Percentiles rank a stretch among this genome's conserved stretches.
Evolutionary conservation across 163 green algal genomes (phyloP).

Genomic region (Coccomyxa subellipsoidea): DNA sequence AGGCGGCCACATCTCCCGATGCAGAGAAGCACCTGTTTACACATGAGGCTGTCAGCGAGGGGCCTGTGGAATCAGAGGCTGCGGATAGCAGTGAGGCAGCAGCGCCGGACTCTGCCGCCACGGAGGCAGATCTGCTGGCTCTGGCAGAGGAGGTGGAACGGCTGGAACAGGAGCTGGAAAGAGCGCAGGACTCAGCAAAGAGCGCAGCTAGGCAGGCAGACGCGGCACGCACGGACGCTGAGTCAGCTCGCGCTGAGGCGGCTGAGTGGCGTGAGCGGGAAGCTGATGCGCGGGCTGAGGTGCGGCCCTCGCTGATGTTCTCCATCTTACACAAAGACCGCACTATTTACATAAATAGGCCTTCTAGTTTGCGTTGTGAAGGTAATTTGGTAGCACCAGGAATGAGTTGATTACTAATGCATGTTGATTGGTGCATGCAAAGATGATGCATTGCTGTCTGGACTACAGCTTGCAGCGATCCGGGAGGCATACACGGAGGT

Average conservation of each 20-base stretch:
- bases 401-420: no score
- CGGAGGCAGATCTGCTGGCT: not conserved
- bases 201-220: not conserved
- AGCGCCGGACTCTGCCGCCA: not conserved
- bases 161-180: constrained; percentile 1
- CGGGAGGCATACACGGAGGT: not conserved
- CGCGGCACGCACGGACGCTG: not conserved
- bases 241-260: not conserved
- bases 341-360: no score
- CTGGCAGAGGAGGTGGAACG: not conserved
- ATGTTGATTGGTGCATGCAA: no score
- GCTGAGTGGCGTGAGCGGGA: not conserved
- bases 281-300: not conserved
- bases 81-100: not conserved
- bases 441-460: not conserved
- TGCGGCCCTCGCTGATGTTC: not conserved
- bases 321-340: not conserved
- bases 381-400: no score
- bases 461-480: not conserved
- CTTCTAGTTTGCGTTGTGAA: no score
- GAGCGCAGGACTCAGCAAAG: not conserved
- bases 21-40: not conserved
- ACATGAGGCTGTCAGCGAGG: not conserved
- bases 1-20: not conserved
- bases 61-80: not conserved